Conservation (phyloP, 2,329 filamentous ascomycete species). For the Sodiomyces alkalinus region DNA sequence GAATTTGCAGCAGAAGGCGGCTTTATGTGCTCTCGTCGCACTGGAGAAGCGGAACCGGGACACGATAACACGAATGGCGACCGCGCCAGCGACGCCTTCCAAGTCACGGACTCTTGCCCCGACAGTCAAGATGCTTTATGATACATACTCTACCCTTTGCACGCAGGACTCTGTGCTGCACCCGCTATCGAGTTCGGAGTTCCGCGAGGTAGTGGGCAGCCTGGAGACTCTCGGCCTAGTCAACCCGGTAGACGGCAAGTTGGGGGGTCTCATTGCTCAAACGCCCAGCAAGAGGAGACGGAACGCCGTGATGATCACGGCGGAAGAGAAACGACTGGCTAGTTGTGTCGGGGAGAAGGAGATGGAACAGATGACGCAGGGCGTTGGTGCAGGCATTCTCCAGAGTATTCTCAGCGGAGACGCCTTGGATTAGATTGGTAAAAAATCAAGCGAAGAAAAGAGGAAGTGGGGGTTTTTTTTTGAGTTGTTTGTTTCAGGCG, state of each 20-base stretch:
- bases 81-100: slow-evolving; percentile 39
- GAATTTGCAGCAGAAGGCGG: slow-evolving; percentile 93
- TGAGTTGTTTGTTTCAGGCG: not conserved
- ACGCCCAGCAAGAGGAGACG: slow-evolving; percentile 59
- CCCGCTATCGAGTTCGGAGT: slow-evolving; percentile 80
- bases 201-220: slow-evolving; percentile 80
- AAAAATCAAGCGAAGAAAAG: not conserved
- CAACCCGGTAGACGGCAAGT: slow-evolving; percentile 53
- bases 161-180: slow-evolving; percentile 79
- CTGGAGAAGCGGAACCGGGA: slow-evolving; percentile 65
- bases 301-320: slow-evolving; percentile 34
- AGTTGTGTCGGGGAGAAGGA: slow-evolving; percentile 72
- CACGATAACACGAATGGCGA: no score
- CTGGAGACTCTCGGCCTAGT: slow-evolving; percentile 79
- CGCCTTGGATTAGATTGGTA: slow-evolving; percentile 29
- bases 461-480: not conserved
- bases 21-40: slow-evolving; percentile 74
- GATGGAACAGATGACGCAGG: slow-evolving; percentile 54
- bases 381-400: slow-evolving; percentile 44
- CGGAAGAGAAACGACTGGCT: slow-evolving; percentile 63
- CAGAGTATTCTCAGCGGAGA: slow-evolving; percentile 47
- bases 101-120: slow-evolving; percentile 50
- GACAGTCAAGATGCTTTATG: slow-evolving; percentile 70
- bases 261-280: slow-evolving; percentile 47
- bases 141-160: slow-evolving; percentile 70